Percentiles rank a stretch among this genome's conserved stretches.
Conservation (phyloP, 1,139 yeast genomes). For the Kodamaea derodonti region DNA sequence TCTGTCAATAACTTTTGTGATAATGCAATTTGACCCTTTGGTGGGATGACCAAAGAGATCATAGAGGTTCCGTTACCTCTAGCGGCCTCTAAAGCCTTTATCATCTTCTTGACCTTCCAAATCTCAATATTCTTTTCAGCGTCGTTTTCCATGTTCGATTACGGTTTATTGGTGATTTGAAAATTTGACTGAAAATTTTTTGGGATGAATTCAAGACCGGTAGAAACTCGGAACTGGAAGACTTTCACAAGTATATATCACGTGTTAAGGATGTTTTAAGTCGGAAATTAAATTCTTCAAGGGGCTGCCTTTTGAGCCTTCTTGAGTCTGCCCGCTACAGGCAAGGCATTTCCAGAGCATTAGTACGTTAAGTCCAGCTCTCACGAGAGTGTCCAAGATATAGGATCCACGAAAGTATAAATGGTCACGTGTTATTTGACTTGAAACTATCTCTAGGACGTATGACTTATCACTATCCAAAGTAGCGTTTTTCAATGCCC, state of each 20-base stretch:
- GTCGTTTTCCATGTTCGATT: slow-evolving; percentile 31
- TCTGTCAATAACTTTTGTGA: slow-evolving; percentile 91
- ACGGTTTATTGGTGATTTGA: background rate
- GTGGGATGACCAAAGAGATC: slow-evolving; percentile 95
- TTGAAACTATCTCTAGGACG: too few relatives aligned
- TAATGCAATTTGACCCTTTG: slow-evolving; percentile 87
- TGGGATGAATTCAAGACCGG: background rate
- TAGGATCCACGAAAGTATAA: too few relatives aligned
- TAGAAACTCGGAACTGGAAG: background rate
- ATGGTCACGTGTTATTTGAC: too few relatives aligned
- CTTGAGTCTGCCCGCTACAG: too few relatives aligned
- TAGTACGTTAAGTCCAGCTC: too few relatives aligned
- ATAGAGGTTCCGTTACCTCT: slow-evolving; percentile 98
- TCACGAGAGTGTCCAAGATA: too few relatives aligned
- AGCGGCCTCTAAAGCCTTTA: slow-evolving; percentile 81
- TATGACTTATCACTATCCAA: too few relatives aligned
- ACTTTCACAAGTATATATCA: background rate
- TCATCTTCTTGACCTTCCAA: slow-evolving; percentile 96
- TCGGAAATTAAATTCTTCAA: background rate
- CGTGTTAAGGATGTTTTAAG: background rate
- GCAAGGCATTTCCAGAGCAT: too few relatives aligned
- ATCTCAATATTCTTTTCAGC: slow-evolving; percentile 97
- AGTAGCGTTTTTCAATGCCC: too few relatives aligned
- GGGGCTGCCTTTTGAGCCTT: too few relatives aligned
- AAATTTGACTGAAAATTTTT: background rate